Percentiles rank a stretch among this genome's conserved stretches.
Evolutionary conservation across 176 grass and related monocot species (phyloP).

Genomic region (Oryza longistaminata): DNA sequence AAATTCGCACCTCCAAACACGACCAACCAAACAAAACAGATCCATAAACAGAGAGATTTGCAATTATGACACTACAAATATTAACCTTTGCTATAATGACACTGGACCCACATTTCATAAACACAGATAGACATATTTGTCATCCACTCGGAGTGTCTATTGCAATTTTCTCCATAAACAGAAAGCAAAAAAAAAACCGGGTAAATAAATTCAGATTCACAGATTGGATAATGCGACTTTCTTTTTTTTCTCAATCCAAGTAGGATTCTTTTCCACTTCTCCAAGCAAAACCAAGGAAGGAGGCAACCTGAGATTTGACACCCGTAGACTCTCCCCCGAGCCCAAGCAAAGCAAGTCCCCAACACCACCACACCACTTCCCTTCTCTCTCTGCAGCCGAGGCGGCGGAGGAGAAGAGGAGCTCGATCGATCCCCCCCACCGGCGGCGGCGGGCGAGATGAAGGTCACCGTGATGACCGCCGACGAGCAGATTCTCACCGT

Average conservation of each 20-base stretch:
- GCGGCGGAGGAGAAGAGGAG: not conserved
- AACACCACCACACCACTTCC: not conserved
- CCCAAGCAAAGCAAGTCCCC: not conserved
- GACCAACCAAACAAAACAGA: not conserved
- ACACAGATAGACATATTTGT: no score
- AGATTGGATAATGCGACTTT: not conserved
- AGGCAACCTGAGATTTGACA: conserved; percentile 9
- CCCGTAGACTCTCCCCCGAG: conserved; percentile 7
- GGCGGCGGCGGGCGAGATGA: conserved; percentile 55
- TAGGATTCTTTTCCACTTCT: conserved; percentile 12
- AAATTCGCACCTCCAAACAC: not conserved
- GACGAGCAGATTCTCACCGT: conserved; percentile 87
- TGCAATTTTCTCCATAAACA: no score
- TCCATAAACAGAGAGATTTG: no score
- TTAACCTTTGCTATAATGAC: no score
- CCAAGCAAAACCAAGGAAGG: not conserved
- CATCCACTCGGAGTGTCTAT: no score
- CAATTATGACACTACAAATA: no score
- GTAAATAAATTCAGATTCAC: not conserved
- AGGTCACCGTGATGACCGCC: conserved; percentile 86
- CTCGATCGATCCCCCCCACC: not conserved
- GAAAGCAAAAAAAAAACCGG: not conserved
- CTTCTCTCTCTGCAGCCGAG: not conserved
- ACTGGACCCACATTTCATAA: no score
- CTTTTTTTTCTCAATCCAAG: not conserved